Evolutionary conservation across 1,284 basidiomycete species (phyloP), one percentile per base, ranked within the genome.

Genomic region (Trametes sp.): DNA sequence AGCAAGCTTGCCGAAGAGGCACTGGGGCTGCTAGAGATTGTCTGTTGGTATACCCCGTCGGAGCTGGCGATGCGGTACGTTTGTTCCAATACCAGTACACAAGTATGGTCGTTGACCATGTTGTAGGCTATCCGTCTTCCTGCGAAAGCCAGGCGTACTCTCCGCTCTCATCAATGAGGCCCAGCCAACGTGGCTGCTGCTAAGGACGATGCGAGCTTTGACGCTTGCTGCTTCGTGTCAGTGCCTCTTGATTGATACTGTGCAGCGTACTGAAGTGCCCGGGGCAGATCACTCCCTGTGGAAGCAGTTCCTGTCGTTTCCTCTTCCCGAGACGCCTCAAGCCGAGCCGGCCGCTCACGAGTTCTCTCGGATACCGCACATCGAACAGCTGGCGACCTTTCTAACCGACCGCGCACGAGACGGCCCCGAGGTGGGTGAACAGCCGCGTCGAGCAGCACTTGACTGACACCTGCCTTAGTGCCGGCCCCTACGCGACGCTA

Each of bases 141-240:
- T 78, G 8, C 74, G 71, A 14, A 75, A 79, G 52, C 73, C 77
- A 19, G 75, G 80, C 31, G 75, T 84, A 44, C 66, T 88, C 55
- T 71, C 79, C 54, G 77, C 73, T n/a, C 73, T 92, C 24, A 73
- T 90, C 16, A 76, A 84, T 60, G 68, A 76, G 5, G 73, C 75
- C 28, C 87, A 87, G 57, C 82, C 87, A 1, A 68, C 71, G 1
- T 82, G 81, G 77, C 73, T 90, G 26, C 74, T 90, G 5, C 72
- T 77, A 48, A 76, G 78, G 24, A 78, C 80, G 33, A 75, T 79
- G 28, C 80, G 82, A 8, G 67, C 86, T 14, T 72, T 92, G n/a
- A 71, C 82, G 2, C 74, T 87, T 60, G 72, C 90, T 48, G 84
- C 86, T 28, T 82, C 82, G 50, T 81, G 89, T 90, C 72, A 56